Evolutionary conservation across 306 rosid genomes (phyloP).

Genomic region (Senna tora): DNA sequence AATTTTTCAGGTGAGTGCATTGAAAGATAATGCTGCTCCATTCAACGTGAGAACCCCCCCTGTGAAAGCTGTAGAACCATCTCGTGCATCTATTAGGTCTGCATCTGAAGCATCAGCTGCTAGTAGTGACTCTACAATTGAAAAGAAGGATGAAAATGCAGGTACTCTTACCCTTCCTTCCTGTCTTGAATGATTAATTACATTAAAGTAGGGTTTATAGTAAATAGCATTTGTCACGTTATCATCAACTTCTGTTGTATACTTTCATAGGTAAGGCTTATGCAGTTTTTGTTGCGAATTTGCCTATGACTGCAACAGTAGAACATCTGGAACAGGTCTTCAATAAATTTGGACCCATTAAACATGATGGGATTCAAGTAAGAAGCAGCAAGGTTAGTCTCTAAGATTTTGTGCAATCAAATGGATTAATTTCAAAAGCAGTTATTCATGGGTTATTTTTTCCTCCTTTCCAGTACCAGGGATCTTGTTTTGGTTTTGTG

Average conservation of each 20-base stretch:
- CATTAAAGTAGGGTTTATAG: background rate
- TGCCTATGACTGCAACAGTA: slow-evolving; percentile 81
- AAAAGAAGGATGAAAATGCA: slow-evolving; percentile 57
- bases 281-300: slow-evolving; percentile 84
- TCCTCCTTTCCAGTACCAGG: slow-evolving; percentile 56
- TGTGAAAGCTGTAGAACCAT: slow-evolving; percentile 49
- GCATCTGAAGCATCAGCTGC: slow-evolving; percentile 47
- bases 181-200: background rate
- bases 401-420: background rate
- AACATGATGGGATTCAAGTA: slow-evolving; percentile 74
- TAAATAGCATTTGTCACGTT: background rate
- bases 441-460: background rate
- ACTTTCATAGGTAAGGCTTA: slow-evolving; percentile 58
- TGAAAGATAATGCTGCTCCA: slow-evolving; percentile 68
- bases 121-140: slow-evolving; percentile 39
- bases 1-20: slow-evolving; percentile 59
- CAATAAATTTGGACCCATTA: slow-evolving; percentile 74
- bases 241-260: background rate
- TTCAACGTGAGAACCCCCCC: slow-evolving; percentile 62
- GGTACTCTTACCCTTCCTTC: slow-evolving; percentile 42
- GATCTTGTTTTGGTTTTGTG: slow-evolving; percentile 86
- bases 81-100: slow-evolving; percentile 37
- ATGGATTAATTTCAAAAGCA: background rate
- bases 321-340: slow-evolving; percentile 70
- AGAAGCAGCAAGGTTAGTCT: slow-evolving; percentile 71